phyloP scores from a whole-genome alignment of 1,139 yeast species.

The Casaregolazyma lundiana region DNA sequence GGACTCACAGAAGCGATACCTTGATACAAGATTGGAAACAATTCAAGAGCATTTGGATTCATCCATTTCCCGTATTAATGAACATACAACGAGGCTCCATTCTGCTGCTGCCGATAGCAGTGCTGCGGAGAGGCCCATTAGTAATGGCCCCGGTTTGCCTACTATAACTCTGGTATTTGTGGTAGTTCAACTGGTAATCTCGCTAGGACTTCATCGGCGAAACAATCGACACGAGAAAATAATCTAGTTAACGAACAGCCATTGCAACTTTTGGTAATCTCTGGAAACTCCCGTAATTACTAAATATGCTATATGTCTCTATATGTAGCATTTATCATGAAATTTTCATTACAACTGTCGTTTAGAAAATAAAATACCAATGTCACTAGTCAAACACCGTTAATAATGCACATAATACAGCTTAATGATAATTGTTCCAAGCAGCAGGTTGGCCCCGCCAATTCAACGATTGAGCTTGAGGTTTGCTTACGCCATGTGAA shows the following conservation, averaged over 20 bases:
- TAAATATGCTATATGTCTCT: neutral
- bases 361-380: neutral
- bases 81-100: conserved; percentile 7
- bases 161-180: conserved; percentile 24
- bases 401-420: neutral
- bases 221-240: conserved; percentile 31
- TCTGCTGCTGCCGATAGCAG: conserved; percentile 20
- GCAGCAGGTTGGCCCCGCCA: conserved; percentile 25
- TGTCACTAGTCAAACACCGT: no score
- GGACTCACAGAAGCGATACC: conserved; percentile 9
- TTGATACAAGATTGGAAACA: conserved; percentile 6
- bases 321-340: neutral
- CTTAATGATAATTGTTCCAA: conserved; percentile 21
- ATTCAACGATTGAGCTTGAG: conserved; percentile 2
- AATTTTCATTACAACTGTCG: neutral
- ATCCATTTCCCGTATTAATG: conserved; percentile 6
- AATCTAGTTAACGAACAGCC: conserved; percentile 15
- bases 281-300: neutral
- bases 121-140: conserved; percentile 20
- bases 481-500: neutral
- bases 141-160: conserved; percentile 33
- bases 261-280: neutral
- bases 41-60: conserved; percentile 8
- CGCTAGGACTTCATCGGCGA: conserved; percentile 27
- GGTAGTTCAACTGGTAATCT: conserved; percentile 27